Base-by-base conservation (phyloP, 495 filamentous ascomycete genomes). In the Glarea lozoyensis region DNA sequence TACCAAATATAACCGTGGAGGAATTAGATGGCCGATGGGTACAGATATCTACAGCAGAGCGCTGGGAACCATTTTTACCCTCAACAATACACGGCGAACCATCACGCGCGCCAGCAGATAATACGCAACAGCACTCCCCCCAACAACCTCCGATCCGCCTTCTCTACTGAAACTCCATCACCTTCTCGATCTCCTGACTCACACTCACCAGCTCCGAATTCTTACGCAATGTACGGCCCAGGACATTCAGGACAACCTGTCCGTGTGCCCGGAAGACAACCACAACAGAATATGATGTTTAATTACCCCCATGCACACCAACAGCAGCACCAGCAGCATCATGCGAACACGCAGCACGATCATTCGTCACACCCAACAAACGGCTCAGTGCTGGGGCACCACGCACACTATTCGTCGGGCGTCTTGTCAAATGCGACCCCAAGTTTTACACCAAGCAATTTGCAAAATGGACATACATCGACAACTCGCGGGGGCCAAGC, bases 141-240 rank as follows among this genome's bases (percentile, higher is more conserved):
- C 37, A 47, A 50, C 50, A 52, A 52, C 45, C 32, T 50, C 30
- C 35, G 45, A 38, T 46, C 49, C 5, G 27, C 38, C 22, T 55
- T 55, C 32, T 43, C 23, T 9, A 30, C 69, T 20, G 72, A 85
- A 60, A 82, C 82, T 27, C 77, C 78, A 34, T 80, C 80, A 33
- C 75, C 81, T 49, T 78, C 82, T 53, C 76, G 82, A 62, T 86
- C 82, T 29, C 75, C 81, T 40, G 76, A 76, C 42, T 73, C 75
- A 46, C 73, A 84, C 58, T 76, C 76, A 43, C 68, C 86, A 42
- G 75, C 74, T 20, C 67, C 78, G 45, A 78, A 70, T 48, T 62
- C 72, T 10, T 85, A 78, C 73, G 68, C 69, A 54, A 94, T 94
- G 88, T 94, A 83, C 67, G 78, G 73, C 49, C 84, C 88, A 55